Conservation (phyloP, 75 land plant genomes). For the Ceratopteris richardii region DNA sequence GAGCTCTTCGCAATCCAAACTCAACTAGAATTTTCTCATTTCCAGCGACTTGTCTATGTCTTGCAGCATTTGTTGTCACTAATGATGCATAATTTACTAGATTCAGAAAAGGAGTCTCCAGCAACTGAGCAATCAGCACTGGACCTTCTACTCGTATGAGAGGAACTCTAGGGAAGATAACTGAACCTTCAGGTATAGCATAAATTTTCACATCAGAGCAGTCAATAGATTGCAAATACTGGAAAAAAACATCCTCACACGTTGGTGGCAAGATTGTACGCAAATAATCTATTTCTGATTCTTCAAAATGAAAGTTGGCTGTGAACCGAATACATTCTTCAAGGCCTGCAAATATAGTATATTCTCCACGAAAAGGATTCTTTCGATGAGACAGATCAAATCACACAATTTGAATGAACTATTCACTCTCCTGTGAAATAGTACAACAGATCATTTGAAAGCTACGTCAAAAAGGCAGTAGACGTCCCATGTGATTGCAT, state of each 20-base stretch:
- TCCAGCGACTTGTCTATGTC: constrained; percentile 89
- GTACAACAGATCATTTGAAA: too few relatives aligned
- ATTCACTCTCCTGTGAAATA: too few relatives aligned
- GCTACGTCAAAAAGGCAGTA: too few relatives aligned
- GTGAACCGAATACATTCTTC: constrained; percentile 87
- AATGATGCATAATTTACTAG: constrained; percentile 88
- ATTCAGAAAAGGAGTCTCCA: constrained; percentile 88
- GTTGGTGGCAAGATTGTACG: constrained; percentile 45
- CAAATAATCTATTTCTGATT: constrained; percentile 63
- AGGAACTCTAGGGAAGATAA: too few relatives aligned
- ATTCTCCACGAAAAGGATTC: constrained; percentile 96
- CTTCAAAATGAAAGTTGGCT: constrained; percentile 66
- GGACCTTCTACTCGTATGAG: too few relatives aligned
- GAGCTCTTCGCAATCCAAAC: constrained; percentile 94
- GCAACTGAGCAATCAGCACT: constrained; percentile 67
- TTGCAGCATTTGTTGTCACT: constrained; percentile 97
- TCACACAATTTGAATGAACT: too few relatives aligned
- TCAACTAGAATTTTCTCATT: constrained; percentile 74
- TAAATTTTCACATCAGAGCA: too few relatives aligned
- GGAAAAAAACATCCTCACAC: too few relatives aligned
- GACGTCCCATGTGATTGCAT: too few relatives aligned
- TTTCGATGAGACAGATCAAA: constrained; percentile 82
- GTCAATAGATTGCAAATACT: too few relatives aligned
- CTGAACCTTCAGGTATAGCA: too few relatives aligned
- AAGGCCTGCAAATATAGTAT: constrained; percentile 86